Evolutionary conservation across 345 rosid genomes (phyloP).

Genomic region (Tarenaya hassleriana): DNA sequence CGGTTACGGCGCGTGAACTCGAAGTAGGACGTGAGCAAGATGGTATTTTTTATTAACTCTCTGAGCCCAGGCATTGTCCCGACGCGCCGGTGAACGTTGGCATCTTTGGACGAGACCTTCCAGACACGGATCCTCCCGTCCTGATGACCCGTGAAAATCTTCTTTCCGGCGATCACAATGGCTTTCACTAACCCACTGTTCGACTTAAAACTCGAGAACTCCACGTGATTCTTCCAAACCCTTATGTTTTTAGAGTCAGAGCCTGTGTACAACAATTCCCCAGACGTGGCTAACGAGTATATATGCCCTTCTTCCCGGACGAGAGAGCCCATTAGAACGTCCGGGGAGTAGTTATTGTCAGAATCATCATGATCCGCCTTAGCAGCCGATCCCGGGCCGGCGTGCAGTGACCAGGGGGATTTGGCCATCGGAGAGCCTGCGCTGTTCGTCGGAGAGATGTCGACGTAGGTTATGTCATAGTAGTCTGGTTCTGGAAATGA

Average conservation of each 20-base stretch:
- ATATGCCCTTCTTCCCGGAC: conserved; percentile 41
- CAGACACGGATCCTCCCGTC: conserved; percentile 28
- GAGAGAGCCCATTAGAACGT: conserved; percentile 38
- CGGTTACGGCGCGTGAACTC: conserved; percentile 35
- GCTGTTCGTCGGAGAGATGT: no score
- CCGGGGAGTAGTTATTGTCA: no score
- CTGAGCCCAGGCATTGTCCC: conserved; percentile 36
- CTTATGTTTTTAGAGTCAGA: conserved; percentile 46
- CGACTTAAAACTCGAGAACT: conserved; percentile 36
- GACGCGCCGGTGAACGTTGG: conserved; percentile 25
- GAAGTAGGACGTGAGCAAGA: conserved; percentile 35
- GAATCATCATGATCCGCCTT: no score
- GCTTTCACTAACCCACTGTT: conserved; percentile 37
- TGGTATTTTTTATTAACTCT: conserved; percentile 33
- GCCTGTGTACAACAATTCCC: conserved; percentile 40
- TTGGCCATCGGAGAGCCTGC: no score
- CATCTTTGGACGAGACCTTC: conserved; percentile 26
- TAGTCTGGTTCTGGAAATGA: no score
- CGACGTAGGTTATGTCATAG: no score
- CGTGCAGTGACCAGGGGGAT: no score
- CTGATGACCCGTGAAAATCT: conserved; percentile 33
- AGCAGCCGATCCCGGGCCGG: no score
- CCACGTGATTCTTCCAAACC: conserved; percentile 39
- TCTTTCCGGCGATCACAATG: conserved; percentile 12
- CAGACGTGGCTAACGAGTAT: conserved; percentile 36